Percentiles rank a stretch among this genome's conserved stretches.
phyloP scores from a whole-genome alignment of 2,329 filamentous ascomycete genomes.

The Cladorrhinum sp. region DNA sequence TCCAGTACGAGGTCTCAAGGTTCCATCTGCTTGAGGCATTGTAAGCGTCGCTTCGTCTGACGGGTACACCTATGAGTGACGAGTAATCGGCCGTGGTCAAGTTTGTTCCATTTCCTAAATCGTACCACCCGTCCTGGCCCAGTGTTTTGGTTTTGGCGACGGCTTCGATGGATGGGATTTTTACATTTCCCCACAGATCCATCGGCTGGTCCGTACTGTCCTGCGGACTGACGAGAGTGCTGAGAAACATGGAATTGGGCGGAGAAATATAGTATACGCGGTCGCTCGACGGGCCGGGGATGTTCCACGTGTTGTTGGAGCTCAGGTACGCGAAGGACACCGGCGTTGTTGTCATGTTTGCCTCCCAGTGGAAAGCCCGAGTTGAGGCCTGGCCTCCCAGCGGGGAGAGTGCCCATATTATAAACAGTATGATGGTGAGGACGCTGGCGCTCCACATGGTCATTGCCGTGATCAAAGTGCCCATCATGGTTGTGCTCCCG shows the following conservation, averaged over 20 bases:
- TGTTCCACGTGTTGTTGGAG: not conserved
- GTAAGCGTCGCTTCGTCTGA: not conserved
- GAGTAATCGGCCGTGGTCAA: not conserved
- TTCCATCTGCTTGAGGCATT: not conserved
- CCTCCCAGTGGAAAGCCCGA: not conserved
- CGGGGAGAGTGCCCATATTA: not conserved
- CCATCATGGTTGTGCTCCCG: not conserved
- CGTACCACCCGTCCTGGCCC: not conserved
- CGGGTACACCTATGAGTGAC: not conserved
- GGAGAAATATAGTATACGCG: not conserved
- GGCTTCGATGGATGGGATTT: not conserved
- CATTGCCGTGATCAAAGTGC: not conserved
- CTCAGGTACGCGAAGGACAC: not conserved
- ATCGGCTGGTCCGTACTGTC: not conserved
- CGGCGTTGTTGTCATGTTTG: not conserved
- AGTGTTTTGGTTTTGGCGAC: not conserved
- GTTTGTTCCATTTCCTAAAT: not conserved
- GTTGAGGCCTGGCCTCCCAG: not conserved
- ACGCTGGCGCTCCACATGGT: not conserved
- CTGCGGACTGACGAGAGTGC: not conserved
- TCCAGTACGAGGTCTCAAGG: conserved; percentile 6
- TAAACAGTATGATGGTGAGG: not conserved
- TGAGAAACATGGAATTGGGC: not conserved
- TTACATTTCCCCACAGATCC: not conserved
- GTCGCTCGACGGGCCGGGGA: not conserved